A percentile compares a stretch with the other conserved stretches of the same genome.
phyloP scores from a whole-genome alignment of 1,284 basidiomycete genomes.

The Ustilago trichophora region DNA sequence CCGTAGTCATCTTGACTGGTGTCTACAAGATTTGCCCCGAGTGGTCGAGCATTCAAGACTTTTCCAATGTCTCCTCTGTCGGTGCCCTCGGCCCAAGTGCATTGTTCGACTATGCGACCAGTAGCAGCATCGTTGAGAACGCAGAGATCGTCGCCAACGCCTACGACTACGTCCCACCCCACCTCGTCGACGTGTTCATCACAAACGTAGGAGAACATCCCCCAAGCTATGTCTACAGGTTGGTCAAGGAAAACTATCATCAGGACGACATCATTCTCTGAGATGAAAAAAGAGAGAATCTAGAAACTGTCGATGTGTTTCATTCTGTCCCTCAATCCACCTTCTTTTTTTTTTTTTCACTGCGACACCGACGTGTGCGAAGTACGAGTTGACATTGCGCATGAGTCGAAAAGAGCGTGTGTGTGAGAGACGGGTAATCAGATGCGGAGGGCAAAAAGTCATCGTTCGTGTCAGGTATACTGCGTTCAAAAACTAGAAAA shows the following conservation, averaged over 20 bases:
- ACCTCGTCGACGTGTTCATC: constrained; percentile 90
- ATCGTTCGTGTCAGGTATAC: no score
- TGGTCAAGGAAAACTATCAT: constrained; percentile 65
- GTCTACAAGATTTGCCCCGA: constrained; percentile 95
- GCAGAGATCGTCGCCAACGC: constrained; percentile 90
- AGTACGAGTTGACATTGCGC: no score
- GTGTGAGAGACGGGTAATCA: no score
- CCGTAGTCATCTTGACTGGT: constrained; percentile 91
- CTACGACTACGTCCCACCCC: constrained; percentile 92
- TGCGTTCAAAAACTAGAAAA: no score
- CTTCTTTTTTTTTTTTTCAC: no score
- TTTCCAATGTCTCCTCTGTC: constrained; percentile 4
- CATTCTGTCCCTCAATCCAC: no score
- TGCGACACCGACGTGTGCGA: no score
- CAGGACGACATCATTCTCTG: constrained; percentile 47
- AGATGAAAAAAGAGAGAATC: constrained; percentile 6
- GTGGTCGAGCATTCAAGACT: constrained; percentile 76
- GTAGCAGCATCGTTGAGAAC: constrained; percentile 74
- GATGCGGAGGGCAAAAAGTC: no score
- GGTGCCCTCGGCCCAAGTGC: constrained; percentile 57
- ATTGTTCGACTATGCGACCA: constrained; percentile 69
- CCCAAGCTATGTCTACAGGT: constrained; percentile 64
- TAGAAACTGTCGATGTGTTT: no score
- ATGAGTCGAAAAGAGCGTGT: no score
- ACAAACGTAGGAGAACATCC: constrained; percentile 77